Evolutionary conservation across 2,329 filamentous ascomycete genomes (phyloP).

Genomic region (Alternaria tenuissima): DNA sequence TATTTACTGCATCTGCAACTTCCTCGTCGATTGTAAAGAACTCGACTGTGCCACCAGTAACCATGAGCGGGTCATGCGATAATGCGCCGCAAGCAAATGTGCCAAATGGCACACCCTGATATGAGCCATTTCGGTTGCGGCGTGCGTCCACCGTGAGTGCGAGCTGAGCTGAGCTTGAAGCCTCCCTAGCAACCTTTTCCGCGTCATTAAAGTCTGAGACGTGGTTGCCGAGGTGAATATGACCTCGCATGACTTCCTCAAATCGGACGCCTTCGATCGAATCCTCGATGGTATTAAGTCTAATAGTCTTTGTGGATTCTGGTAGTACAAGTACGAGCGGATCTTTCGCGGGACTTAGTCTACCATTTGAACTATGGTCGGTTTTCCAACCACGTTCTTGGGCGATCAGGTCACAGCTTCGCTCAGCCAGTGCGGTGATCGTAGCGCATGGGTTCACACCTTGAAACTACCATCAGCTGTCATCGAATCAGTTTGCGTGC

Average conservation of each 20-base stretch:
- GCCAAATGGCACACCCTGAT: not conserved
- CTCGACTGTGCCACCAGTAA: no score
- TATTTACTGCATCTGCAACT: no score
- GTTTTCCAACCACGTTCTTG: not conserved
- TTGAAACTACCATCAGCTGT: not conserved
- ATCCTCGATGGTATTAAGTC: not conserved
- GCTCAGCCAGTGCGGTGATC: not conserved
- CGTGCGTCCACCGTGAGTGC: not conserved
- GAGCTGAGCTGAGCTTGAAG: not conserved
- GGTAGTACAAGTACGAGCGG: not conserved
- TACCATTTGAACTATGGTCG: not conserved
- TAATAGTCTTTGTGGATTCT: not conserved
- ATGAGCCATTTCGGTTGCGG: not conserved
- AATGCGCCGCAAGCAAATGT: not conserved
- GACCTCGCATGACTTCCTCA: not conserved
- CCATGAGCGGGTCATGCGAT: not conserved
- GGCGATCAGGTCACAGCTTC: not conserved
- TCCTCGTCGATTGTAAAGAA: no score
- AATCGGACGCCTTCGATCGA: not conserved
- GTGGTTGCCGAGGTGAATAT: not conserved
- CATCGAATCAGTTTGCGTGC: not conserved
- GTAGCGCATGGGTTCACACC: not conserved
- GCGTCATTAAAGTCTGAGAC: not conserved
- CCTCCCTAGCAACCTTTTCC: not conserved
- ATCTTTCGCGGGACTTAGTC: not conserved